Evolutionary conservation across 2,329 filamentous ascomycete genomes (phyloP).

Genomic region (Colletotrichum spaethianum): DNA sequence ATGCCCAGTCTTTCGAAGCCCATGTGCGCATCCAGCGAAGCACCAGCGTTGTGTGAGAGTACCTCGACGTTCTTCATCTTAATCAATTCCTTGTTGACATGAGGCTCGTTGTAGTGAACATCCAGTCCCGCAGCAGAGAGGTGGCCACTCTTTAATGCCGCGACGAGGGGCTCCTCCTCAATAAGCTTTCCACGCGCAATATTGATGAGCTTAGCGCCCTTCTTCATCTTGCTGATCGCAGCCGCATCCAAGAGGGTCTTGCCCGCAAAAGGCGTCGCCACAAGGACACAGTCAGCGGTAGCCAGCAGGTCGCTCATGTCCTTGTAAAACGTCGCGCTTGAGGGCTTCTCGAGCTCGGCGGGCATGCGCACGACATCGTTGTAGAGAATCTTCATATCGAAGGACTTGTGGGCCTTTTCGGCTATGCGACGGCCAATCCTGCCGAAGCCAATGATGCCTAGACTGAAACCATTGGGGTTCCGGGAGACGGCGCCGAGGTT

Average conservation of each 20-base stretch:
- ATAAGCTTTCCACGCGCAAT: conserved; percentile 81
- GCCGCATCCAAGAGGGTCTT: conserved; percentile 74
- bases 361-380: conserved; percentile 64
- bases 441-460: conserved; percentile 72
- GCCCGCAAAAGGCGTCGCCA: conserved; percentile 77
- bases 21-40: conserved; percentile 34
- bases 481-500: conserved; percentile 34
- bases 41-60: conserved; percentile 37
- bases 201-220: conserved; percentile 78
- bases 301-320: conserved; percentile 38
- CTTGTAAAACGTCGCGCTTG: conserved; percentile 56
- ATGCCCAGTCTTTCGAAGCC: conserved; percentile 38
- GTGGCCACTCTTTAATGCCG: conserved; percentile 74
- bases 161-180: conserved; percentile 78
- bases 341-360: conserved; percentile 52
- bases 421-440: conserved; percentile 67
- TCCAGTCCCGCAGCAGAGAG: conserved; percentile 77
- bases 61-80: conserved; percentile 38
- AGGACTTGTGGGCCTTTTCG: conserved; percentile 62
- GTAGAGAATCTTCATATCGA: conserved; percentile 72
- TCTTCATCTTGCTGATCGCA: conserved; percentile 80
- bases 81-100: conserved; percentile 38
- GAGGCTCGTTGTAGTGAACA: conserved; percentile 80
- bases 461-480: conserved; percentile 46
- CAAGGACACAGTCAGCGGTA: conserved; percentile 71